Percentiles rank a stretch among this genome's conserved stretches.
These are phyloP conservation scores for Tolypocladium pustulatum DNA, from an alignment of 2,329 filamentous ascomycete species.

Conservation along the genomic window DNA sequence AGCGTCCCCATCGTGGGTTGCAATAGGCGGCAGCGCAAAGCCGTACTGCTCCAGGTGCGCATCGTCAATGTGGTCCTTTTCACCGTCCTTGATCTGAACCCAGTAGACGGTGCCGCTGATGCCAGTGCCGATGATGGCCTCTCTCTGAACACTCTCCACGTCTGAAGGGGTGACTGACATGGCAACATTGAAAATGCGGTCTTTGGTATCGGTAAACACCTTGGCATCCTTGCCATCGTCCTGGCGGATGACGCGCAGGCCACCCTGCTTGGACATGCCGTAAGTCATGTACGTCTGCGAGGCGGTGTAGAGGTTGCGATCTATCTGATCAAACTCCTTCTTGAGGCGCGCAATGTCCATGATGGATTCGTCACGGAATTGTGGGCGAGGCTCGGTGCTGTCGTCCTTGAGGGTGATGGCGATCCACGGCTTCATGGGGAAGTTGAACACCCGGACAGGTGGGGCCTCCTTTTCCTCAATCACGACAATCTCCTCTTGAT, in stretches of 20 bases:
- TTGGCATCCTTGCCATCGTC: constrained; percentile 87
- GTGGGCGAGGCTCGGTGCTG: constrained; percentile 43
- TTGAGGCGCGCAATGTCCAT: constrained; percentile 91
- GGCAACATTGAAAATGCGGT: constrained; percentile 90
- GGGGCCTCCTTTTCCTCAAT: constrained; percentile 56
- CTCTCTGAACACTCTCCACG: constrained; percentile 47
- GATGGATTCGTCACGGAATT: constrained; percentile 68
- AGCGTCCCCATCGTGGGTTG: constrained; percentile 77
- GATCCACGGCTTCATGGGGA: constrained; percentile 94
- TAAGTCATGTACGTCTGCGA: constrained; percentile 90
- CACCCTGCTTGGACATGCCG: constrained; percentile 85
- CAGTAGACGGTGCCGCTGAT: constrained; percentile 97
- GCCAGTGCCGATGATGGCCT: constrained; percentile 84
- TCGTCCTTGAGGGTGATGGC: constrained; percentile 65
- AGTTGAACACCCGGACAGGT: constrained; percentile 78
- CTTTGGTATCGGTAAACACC: constrained; percentile 81
- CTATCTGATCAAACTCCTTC: constrained; percentile 96
- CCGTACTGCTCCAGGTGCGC: constrained; percentile 74
- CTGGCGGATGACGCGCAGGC: constrained; percentile 86
- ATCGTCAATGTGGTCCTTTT: constrained; percentile 71
- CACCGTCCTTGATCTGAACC: constrained; percentile 66
- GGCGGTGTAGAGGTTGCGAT: constrained; percentile 83
- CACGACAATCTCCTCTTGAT: constrained; percentile 55
- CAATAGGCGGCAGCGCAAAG: constrained; percentile 80
- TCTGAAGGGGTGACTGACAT: constrained; percentile 60